A percentile compares a stretch with the other conserved stretches of the same genome.
Conservation (phyloP, 345 rosid genomes). For the Lepidium sativum region DNA sequence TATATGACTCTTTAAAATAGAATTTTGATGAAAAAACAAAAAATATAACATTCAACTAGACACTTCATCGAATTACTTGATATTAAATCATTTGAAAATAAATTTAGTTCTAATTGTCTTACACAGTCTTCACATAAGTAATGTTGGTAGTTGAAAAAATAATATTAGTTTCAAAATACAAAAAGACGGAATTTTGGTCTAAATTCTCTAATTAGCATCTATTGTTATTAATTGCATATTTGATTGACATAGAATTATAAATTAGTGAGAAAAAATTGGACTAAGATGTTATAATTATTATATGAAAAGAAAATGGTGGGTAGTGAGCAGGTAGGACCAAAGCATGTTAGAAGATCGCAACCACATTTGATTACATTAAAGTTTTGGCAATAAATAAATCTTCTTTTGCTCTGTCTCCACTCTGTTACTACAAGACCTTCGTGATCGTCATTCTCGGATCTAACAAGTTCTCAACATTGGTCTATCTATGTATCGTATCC, state of each 20-base stretch:
- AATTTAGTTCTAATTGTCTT: not conserved
- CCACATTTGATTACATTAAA: slow-evolving; percentile 20
- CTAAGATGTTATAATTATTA: not conserved
- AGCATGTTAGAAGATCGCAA: slow-evolving; percentile 24
- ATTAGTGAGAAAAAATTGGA: not conserved
- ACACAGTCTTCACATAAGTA: not conserved
- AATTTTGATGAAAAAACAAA: too few relatives aligned
- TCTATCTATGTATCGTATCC: not conserved
- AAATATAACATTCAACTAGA: too few relatives aligned
- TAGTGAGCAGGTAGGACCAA: slow-evolving; percentile 17
- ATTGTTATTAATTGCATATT: not conserved
- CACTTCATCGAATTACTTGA: too few relatives aligned
- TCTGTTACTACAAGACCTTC: not conserved
- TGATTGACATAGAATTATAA: not conserved
- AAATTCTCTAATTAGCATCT: not conserved
- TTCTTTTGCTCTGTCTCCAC: not conserved
- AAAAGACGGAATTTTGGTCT: not conserved
- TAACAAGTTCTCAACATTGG: not conserved
- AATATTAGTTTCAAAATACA: not conserved
- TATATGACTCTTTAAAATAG: too few relatives aligned
- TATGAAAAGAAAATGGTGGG: not conserved
- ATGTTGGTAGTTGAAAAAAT: not conserved
- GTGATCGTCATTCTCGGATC: not conserved
- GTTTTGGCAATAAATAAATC: not conserved
- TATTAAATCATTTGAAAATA: too few relatives aligned